A percentile compares a stretch with the other conserved stretches of the same genome.
Conservation (phyloP, 108 stramenopile species). For the Asterionellopsis glacialis region DNA sequence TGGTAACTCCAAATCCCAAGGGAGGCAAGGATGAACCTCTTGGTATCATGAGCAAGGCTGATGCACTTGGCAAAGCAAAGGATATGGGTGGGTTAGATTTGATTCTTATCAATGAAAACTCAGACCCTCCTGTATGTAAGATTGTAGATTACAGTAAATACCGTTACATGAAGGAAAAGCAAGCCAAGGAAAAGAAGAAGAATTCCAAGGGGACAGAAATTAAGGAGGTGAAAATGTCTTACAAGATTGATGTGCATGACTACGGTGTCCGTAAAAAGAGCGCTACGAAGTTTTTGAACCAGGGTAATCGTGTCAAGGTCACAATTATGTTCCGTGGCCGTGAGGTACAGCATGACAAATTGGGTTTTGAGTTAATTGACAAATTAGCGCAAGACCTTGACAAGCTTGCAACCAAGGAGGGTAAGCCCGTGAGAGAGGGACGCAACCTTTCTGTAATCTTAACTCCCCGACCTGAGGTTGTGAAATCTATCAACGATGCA, state of each 20-base stretch:
- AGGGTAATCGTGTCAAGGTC: conserved; percentile 85
- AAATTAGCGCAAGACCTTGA: conserved; percentile 62
- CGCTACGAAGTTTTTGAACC: conserved; percentile 78
- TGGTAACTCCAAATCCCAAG: conserved; percentile 41
- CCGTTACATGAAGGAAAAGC: conserved; percentile 89
- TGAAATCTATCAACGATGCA: conserved; percentile 70
- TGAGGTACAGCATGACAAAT: conserved; percentile 74
- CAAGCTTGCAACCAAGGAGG: conserved; percentile 54
- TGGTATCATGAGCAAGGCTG: conserved; percentile 79
- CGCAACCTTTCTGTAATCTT: conserved; percentile 62
- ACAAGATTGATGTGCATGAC: conserved; percentile 95
- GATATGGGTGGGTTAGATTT: conserved; percentile 85
- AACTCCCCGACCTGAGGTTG: conserved; percentile 66
- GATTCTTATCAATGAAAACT: conserved; percentile 83
- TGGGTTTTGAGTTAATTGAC: conserved; percentile 68
- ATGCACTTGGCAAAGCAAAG: conserved; percentile 85
- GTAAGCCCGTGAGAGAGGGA: conserved; percentile 71
- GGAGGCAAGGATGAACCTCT: conserved; percentile 84
- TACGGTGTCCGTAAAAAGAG: conserved; percentile 86
- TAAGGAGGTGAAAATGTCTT: conserved; percentile 96
- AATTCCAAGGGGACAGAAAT: conserved; percentile 91
- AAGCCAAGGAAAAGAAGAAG: conserved; percentile 91
- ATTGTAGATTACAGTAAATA: conserved; percentile 95
- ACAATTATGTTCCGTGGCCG: conserved; percentile 81
- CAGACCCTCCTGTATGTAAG: conserved; percentile 92